These are phyloP conservation scores for Beauveria medogensis DNA, from an alignment of 2,329 filamentous ascomycete species.

Conservation along the genomic window DNA sequence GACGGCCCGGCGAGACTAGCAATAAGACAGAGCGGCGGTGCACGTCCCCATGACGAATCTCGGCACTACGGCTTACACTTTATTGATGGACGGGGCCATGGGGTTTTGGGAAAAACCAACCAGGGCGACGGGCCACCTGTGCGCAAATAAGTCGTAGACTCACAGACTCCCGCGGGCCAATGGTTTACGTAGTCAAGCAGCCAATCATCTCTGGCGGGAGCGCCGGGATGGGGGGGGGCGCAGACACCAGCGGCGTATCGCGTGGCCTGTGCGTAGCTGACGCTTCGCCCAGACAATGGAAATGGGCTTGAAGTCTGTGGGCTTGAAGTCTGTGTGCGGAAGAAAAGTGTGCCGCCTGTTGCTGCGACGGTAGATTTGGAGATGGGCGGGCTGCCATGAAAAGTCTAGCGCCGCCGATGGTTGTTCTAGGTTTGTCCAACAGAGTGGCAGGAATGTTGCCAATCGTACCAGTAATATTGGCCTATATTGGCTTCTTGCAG, in stretches of 20 bases:
- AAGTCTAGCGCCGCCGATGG: not conserved
- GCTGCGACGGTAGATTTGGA: conserved; percentile 9
- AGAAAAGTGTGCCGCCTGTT: not conserved
- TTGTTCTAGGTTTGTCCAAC: not conserved
- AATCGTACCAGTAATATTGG: no score
- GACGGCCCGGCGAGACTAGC: not conserved
- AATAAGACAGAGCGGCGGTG: not conserved
- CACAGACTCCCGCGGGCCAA: conserved; percentile 2
- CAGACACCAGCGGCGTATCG: not conserved
- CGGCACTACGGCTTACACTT: conserved; percentile 4
- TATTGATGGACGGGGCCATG: not conserved
- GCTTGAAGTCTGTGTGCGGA: conserved; percentile 3
- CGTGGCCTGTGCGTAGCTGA: conserved; percentile 2
- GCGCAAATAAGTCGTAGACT: not conserved
- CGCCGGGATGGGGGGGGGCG: not conserved
- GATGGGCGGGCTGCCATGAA: not conserved
- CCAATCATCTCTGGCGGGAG: conserved; percentile 1
- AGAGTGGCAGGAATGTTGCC: not conserved
- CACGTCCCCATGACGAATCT: conserved; percentile 8
- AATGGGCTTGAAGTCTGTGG: not conserved
- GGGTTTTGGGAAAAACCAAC: not conserved
- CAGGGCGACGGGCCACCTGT: not conserved
- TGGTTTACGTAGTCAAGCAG: not conserved
- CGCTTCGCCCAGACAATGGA: not conserved
- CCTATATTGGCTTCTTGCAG: no score